Conservation (phyloP, 257 asterid species). For the Solanum chaucha region DNA sequence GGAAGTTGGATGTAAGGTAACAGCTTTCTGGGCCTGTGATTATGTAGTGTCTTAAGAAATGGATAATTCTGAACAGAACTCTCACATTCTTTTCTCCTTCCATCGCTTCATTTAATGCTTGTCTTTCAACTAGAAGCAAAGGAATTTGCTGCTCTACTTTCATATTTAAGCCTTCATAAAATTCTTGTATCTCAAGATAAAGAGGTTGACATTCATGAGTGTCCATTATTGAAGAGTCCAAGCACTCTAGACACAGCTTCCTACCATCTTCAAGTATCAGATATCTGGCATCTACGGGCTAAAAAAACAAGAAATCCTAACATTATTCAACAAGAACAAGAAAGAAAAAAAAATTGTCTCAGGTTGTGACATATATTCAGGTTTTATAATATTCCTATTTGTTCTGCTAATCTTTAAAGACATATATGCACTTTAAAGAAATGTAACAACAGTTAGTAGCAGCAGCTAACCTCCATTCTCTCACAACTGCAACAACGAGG, state of each 20-base stretch:
- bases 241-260: slow-evolving; percentile 84
- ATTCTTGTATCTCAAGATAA: slow-evolving; percentile 87
- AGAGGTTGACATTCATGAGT: slow-evolving; percentile 95
- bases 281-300: slow-evolving; percentile 68
- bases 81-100: slow-evolving; percentile 90
- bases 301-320: slow-evolving; percentile 10
- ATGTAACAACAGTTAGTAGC: background rate
- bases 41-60: background rate
- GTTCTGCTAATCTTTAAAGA: background rate
- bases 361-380: background rate
- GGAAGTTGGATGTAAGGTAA: background rate
- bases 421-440: background rate
- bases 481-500: slow-evolving; percentile 99
- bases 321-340: background rate
- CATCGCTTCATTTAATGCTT: slow-evolving; percentile 95
- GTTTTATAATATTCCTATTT: background rate
- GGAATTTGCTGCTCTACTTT: slow-evolving; percentile 96
- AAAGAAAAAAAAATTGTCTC: background rate
- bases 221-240: slow-evolving; percentile 98
- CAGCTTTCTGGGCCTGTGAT: background rate
- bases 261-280: slow-evolving; percentile 88
- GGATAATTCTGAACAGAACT: background rate
- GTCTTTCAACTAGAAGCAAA: slow-evolving; percentile 87
- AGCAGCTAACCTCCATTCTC: slow-evolving; percentile 77
- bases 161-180: slow-evolving; percentile 91